Evolutionary conservation across 2,329 filamentous ascomycete species (phyloP).

Genomic region (Dactylellina parvicollis): DNA sequence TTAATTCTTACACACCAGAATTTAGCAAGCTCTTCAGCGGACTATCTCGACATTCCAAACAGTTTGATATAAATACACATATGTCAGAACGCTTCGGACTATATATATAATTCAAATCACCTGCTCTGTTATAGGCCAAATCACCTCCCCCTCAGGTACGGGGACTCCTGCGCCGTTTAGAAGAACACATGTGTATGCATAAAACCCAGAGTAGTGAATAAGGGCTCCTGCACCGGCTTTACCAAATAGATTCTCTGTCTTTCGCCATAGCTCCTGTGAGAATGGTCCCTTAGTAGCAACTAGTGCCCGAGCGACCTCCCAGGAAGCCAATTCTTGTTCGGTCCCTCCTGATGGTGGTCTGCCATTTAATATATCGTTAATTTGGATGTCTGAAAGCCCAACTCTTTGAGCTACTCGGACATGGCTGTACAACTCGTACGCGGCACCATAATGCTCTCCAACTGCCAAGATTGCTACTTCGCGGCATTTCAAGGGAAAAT

Average conservation of each 20-base stretch:
- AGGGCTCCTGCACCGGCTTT: constrained; percentile 13
- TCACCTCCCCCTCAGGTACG: constrained; percentile 22
- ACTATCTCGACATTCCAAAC: too few species aligned
- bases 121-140: constrained; percentile 10
- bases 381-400: constrained; percentile 23
- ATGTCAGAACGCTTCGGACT: too few species aligned
- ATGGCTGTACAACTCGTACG: constrained; percentile 33
- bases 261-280: constrained; percentile 11
- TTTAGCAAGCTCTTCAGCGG: too few species aligned
- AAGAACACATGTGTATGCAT: constrained; percentile 30
- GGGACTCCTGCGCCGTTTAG: constrained; percentile 15
- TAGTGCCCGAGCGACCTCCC: constrained; percentile 27
- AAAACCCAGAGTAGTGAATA: constrained; percentile 33
- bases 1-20: too few species aligned
- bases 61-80: too few species aligned
- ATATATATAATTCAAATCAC: too few species aligned
- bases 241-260: constrained; percentile 15
- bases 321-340: constrained; percentile 21
- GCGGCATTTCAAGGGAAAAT: constrained; percentile 18
- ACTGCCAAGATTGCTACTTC: constrained; percentile 31
- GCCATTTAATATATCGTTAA: constrained; percentile 22
- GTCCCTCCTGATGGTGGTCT: constrained; percentile 16
- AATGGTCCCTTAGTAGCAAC: constrained; percentile 19
- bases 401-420: constrained; percentile 13
- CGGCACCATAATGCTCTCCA: constrained; percentile 23